Evolutionary conservation across 2,329 filamentous ascomycete species (phyloP).

Genomic region (Ophiostoma quercus): DNA sequence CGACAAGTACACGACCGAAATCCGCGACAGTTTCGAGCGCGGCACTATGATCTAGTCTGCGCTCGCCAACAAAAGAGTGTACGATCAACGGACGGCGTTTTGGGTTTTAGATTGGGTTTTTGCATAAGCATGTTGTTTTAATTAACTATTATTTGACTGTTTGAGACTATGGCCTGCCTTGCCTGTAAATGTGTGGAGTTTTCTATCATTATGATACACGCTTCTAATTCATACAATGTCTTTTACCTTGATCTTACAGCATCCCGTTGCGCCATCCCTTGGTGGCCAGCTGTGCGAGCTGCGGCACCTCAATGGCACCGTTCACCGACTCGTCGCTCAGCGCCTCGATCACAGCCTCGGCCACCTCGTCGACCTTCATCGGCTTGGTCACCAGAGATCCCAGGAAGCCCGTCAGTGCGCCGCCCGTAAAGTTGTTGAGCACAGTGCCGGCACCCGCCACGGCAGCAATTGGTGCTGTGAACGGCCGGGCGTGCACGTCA

Average conservation of each 20-base stretch:
- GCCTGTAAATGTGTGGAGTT: background rate
- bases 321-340: slow-evolving; percentile 66
- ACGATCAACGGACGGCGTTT: slow-evolving; percentile 2
- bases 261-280: slow-evolving; percentile 87
- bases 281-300: slow-evolving; percentile 76
- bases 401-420: slow-evolving; percentile 68
- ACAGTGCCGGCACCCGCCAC: slow-evolving; percentile 67
- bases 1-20: slow-evolving; percentile 97
- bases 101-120: background rate
- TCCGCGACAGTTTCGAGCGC: slow-evolving; percentile 93
- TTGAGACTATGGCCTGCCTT: background rate
- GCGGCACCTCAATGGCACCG: slow-evolving; percentile 69
- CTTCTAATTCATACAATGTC: slow-evolving; percentile 15
- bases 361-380: slow-evolving; percentile 78
- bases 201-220: slow-evolving; percentile 4
- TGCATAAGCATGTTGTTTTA: slow-evolving; percentile 10
- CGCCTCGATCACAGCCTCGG: slow-evolving; percentile 83
- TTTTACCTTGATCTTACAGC: slow-evolving; percentile 50
- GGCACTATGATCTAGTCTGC: slow-evolving; percentile 81
- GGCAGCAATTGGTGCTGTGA: slow-evolving; percentile 81
- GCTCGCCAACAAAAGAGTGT: background rate
- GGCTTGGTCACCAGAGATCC: slow-evolving; percentile 82
- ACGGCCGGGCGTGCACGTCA: slow-evolving; percentile 67
- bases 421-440: slow-evolving; percentile 72
- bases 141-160: background rate